Evolutionary conservation across 2,329 filamentous ascomycete species (phyloP), one percentile per base, ranked within the genome.

Genomic region (Aureobasidium musti): DNA sequence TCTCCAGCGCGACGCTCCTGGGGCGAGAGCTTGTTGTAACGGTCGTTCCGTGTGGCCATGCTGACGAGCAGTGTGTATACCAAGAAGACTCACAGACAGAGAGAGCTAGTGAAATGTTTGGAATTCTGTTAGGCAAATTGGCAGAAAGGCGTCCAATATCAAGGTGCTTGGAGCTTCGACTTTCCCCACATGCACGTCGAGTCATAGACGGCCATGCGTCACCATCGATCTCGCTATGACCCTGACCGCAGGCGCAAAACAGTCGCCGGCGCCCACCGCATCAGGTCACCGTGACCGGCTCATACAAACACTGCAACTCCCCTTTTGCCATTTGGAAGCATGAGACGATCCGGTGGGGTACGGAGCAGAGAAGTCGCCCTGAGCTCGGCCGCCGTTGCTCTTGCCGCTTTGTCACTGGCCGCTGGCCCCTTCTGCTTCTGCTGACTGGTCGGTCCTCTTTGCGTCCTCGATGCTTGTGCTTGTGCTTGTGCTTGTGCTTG

Each of bases 1-100:
- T 97, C 93, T 72, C 92, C 92, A 80, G 91, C 92, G 72, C 91
- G 89, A 78, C 90, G 87, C 79, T 97, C 93, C 74, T 91, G 88
- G 47, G 86, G 84, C 67, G 88, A 85, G 74, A 88, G 84, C 59
- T 76, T 72, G 69, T 76, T 75, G 69, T 75, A 77, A 30, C 76
- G 71, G 47, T 77, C 75, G 49, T 71, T 70, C 70, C 74, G 68
- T 7, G 73, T 74, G 21, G 74, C 68, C 75, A 77, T 78, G 7
- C 13, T 66, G 11, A 49, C 43, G 39, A 37, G 35, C 52, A 30
- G 23, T 8, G 2, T 28, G 23, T 39, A 19, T 37, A 37, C 8
- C 10, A 14, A 23, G 28, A 14, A 23, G 28, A 13, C 33, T 11
- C 30, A 33, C 5, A 2, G 33, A 35, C 33, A n/a, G 33, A 35